Percentiles rank a stretch among this genome's conserved stretches.
Evolutionary conservation across 2,329 filamentous ascomycete genomes (phyloP).

Genomic region (Verticillium nubilum): DNA sequence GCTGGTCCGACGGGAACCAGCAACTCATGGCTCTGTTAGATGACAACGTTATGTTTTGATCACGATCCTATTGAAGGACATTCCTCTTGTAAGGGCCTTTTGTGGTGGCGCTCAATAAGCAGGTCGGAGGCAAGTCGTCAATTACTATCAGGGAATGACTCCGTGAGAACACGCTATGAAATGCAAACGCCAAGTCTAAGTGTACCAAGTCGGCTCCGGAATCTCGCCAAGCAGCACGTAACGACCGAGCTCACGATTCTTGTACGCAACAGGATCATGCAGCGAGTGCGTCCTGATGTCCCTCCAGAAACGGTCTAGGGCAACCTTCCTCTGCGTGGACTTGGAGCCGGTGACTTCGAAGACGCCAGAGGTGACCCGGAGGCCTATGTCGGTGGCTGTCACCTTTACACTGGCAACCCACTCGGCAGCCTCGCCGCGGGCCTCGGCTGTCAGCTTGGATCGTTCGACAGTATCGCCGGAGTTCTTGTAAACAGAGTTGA

Average conservation of each 20-base stretch:
- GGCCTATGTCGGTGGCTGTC: conserved; percentile 53
- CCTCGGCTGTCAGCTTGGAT: conserved; percentile 37
- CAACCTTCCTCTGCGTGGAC: conserved; percentile 51
- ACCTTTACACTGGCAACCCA: conserved; percentile 59
- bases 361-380: conserved; percentile 53
- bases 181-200: conserved; percentile 22
- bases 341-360: conserved; percentile 60
- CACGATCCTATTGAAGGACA: too few relatives aligned
- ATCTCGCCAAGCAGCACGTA: conserved; percentile 51
- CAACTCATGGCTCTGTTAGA: conserved; percentile 15
- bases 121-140: too few relatives aligned
- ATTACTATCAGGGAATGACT: too few relatives aligned
- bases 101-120: too few relatives aligned
- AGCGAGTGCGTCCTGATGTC: conserved; percentile 61
- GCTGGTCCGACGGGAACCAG: conserved; percentile 20
- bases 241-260: conserved; percentile 56
- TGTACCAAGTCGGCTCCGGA: conserved; percentile 58
- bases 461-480: conserved; percentile 30
- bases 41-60: neutral
- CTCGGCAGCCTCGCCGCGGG: conserved; percentile 56
- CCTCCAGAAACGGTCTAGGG: conserved; percentile 61
- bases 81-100: too few relatives aligned
- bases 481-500: conserved; percentile 39
- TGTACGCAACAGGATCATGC: conserved; percentile 64
- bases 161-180: too few relatives aligned